These are phyloP conservation scores for Alternaria sp. DNA, from an alignment of 2,329 filamentous ascomycete genomes.

Conservation along the genomic window DNA sequence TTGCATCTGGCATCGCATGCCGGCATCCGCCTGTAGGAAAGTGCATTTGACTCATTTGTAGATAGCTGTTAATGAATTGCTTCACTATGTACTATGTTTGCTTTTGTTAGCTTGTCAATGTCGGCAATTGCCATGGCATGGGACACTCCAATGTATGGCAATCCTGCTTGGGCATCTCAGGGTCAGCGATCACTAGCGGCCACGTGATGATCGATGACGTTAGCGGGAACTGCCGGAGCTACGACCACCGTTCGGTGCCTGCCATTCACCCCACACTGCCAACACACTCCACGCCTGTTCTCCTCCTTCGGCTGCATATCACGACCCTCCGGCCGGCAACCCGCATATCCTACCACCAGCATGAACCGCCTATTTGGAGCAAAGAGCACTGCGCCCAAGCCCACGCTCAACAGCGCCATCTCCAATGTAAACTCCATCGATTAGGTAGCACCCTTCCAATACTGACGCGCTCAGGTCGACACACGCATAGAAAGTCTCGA, in stretches of 20 bases:
- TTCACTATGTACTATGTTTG: neutral
- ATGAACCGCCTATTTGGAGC: conserved; percentile 98
- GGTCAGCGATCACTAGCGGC: neutral
- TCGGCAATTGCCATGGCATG: neutral
- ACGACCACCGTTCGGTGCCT: conserved; percentile 12
- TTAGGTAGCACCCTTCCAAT: conserved; percentile 1
- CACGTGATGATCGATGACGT: conserved; percentile 19
- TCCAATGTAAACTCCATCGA: conserved; percentile 66
- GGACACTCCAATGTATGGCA: neutral
- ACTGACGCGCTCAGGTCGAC: conserved; percentile 67
- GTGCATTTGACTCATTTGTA: neutral
- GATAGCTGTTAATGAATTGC: neutral
- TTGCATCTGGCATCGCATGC: neutral
- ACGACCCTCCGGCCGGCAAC: neutral
- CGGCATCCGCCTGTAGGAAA: neutral
- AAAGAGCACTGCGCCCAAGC: conserved; percentile 86
- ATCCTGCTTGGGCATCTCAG: neutral
- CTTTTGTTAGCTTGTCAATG: neutral
- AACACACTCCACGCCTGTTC: neutral
- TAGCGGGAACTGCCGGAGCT: conserved; percentile 15
- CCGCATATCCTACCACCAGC: conserved; percentile 27
- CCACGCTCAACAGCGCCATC: conserved; percentile 84
- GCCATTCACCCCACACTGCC: conserved; percentile 15
- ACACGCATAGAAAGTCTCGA: conserved; percentile 84
- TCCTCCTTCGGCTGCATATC: neutral